Evolutionary conservation across 495 filamentous ascomycete species (phyloP), one percentile per base, ranked within the genome.

Genomic region (Penicillium riverlandense): DNA sequence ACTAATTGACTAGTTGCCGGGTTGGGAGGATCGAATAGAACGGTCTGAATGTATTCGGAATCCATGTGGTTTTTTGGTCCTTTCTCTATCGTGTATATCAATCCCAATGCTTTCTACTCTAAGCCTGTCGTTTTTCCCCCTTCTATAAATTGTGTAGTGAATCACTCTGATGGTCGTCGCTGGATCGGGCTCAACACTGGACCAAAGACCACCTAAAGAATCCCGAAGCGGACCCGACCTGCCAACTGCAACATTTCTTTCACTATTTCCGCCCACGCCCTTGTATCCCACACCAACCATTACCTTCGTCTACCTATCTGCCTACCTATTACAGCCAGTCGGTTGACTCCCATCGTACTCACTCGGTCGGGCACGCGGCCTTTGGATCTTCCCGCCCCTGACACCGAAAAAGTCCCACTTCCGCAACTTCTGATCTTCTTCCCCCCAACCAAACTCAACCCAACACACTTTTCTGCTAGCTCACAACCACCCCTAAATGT

Each of bases 81-180:
- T 54, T 60, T 57, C 54, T 62, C 64, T 67, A 69, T 67, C 62
- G 60, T 70, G 67, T 70, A 70, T 63, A 70, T 70, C 67, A 70
- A 22, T 22, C 58, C 55, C 62, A 68, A 65, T 70, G 65, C 65
- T 22, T 22, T 22, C 22, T 22, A 22, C 22, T 65, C 64, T 57
- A 50, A 53, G 43, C 33, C 53, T 48, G 45, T 48, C 15, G 37
- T 40, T 49, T 49, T 40, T 44, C 13, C 43, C 43, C 49, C n/a
- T n/a, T 16, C 47, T 43, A 14, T 13, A n/a, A 11, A 16, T n/a
- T 37, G 22, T 22, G 22, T 22, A 3, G 22, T 22, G 22, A 22
- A 22, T 22, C 22, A 3, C 22, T 22, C 22, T 22, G 22, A 22
- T 22, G 22, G 22, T 22, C 22, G 22, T 22, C 22, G 22, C 4